These are phyloP conservation scores for Lycium ferocissimum DNA, from an alignment of 257 asterid genomes.

Conservation along the genomic window DNA sequence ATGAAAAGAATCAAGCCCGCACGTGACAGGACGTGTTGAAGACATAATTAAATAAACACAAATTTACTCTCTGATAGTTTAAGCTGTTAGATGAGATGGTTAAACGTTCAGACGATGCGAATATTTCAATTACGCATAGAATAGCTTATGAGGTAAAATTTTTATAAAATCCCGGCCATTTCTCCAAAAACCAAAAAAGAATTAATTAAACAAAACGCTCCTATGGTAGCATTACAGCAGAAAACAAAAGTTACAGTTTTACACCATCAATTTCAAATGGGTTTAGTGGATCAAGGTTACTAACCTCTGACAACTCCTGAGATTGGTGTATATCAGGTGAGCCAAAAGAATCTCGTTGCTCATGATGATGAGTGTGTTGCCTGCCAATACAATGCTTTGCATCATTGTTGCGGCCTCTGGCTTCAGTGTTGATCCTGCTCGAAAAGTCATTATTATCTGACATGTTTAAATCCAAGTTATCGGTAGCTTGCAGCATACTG, in stretches of 20 bases:
- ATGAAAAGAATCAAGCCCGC: not conserved
- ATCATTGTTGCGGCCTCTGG: slow-evolving; percentile 1
- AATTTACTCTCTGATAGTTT: not conserved
- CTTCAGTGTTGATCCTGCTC: slow-evolving; percentile 22
- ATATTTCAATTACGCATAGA: not conserved
- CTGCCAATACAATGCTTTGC: not conserved
- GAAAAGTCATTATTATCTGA: slow-evolving; percentile 42
- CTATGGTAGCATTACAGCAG: not conserved
- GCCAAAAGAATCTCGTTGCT: slow-evolving; percentile 1
- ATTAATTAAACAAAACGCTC: not conserved
- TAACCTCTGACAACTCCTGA: slow-evolving; percentile 23
- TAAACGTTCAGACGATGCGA: not conserved
- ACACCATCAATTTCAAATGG: not conserved
- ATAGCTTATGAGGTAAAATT: not conserved
- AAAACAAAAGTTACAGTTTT: slow-evolving; percentile 1
- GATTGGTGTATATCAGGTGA: slow-evolving; percentile 21
- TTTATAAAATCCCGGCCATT: not conserved
- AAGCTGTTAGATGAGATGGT: not conserved
- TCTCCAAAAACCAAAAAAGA: not conserved
- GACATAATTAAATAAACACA: not conserved
- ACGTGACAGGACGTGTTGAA: not conserved
- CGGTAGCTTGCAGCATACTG: slow-evolving; percentile 30
- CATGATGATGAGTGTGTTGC: not conserved
- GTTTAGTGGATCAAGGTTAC: slow-evolving; percentile 11
- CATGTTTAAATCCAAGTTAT: slow-evolving; percentile 39